Evolutionary conservation across 2,329 filamentous ascomycete species (phyloP), one percentile per base, ranked within the genome.

Genomic region (Samsoniella hepiali): DNA sequence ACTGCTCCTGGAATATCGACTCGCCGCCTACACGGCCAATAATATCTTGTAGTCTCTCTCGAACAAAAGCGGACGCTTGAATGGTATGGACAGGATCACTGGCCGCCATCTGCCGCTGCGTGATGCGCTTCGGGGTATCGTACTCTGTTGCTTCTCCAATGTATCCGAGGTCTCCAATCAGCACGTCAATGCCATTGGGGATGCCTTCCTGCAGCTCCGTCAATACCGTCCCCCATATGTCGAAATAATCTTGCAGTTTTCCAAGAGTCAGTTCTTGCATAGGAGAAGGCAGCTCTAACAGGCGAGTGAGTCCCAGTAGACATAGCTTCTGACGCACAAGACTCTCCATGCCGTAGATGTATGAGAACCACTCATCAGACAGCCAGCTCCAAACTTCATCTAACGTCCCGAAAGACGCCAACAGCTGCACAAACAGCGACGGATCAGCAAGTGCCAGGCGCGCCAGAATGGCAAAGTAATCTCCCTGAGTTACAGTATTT

Each of bases 401-500:
- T 4, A 85, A 67, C 8, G 74, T 70, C 1, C 78, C 79, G 64
- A 82, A 76, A 3, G 78, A 76, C 22, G 75, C 74, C 22, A 89
- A 74, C 74, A 87, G 78, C 22, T 84, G 80, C 5, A 88, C 78
- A 68, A 97, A 89, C 2, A 90, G 79, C 2, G 76, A 76, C 1
- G 93, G 91, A 44, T 90, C 89, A 1, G 88, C 87, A 2, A 96
- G 78, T 0, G 88, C 85, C 17, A 98, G 83, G 1, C 93, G 89
- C 2, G 91, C 88, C 2, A 99, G 81, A 2, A 98, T 87, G 5
- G 87, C 85, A 71, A 96, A 90, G 73, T 96, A 97, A 72, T 97
- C 91, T 0, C 90, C 90, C 71, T 97, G 88, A 1, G 91, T 88
- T 11, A 93, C 83, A 13, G 88, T 86, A 69, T 89, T 89, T 40